phyloP scores from a whole-genome alignment of 306 rosid species.

The Ochetophila trinervis region DNA sequence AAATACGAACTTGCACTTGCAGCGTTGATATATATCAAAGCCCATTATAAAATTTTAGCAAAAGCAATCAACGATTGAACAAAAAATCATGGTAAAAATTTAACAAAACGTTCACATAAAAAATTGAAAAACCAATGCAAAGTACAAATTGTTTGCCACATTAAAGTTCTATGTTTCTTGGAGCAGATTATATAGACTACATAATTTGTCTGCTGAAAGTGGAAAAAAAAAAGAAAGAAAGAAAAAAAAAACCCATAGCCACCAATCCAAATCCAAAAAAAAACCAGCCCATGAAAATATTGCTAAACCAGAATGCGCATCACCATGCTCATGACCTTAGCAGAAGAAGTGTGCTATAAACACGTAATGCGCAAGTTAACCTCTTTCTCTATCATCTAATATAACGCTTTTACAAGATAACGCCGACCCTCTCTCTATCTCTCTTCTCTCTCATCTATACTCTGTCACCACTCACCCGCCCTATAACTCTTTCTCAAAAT shows the following conservation, averaged over 20 bases:
- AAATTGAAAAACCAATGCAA: background rate
- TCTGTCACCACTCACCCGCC: conserved; percentile 43
- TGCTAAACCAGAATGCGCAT: conserved; percentile 21
- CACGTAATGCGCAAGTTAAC: conserved; percentile 60
- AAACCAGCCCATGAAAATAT: conserved; percentile 34
- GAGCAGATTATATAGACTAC: conserved; percentile 23
- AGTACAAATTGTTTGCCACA: conserved; percentile 4
- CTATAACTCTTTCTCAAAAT: conserved; percentile 42
- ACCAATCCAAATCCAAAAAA: conserved; percentile 6
- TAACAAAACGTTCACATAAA: background rate
- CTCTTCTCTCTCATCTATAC: conserved; percentile 20
- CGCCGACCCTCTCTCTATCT: conserved; percentile 47
- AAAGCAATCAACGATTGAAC: too few relatives aligned
- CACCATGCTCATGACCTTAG: conserved; percentile 21
- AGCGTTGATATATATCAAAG: conserved; percentile 1
- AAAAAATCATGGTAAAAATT: too few relatives aligned
- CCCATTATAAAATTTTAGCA: background rate
- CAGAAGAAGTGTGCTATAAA: conserved; percentile 38
- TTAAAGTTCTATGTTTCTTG: conserved; percentile 41
- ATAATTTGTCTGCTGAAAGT: background rate
- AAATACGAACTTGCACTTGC: background rate
- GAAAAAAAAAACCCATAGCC: background rate
- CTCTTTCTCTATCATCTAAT: conserved; percentile 15
- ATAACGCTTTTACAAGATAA: conserved; percentile 50
- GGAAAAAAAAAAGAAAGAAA: background rate